Conservation (phyloP, 2,329 filamentous ascomycete genomes). For the Macrophomina tecta region DNA sequence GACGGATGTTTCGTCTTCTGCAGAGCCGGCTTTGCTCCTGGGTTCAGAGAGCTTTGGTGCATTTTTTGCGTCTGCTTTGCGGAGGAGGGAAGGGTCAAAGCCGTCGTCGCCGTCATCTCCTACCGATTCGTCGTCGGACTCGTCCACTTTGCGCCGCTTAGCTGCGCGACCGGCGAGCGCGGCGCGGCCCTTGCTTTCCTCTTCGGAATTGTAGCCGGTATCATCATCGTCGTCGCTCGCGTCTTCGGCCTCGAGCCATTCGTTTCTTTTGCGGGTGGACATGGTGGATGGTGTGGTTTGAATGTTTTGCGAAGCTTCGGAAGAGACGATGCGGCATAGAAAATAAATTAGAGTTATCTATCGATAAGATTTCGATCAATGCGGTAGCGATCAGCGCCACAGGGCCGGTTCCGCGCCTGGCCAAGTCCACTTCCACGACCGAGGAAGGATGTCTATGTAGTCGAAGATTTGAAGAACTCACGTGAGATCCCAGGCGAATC, state of each 20-base stretch:
- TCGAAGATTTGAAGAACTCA: too few relatives aligned
- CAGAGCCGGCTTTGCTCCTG: slow-evolving; percentile 33
- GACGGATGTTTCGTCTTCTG: background rate
- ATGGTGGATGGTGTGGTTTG: slow-evolving; percentile 50
- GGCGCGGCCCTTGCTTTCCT: slow-evolving; percentile 68
- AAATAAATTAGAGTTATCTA: slow-evolving; percentile 12
- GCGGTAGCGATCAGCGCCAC: background rate
- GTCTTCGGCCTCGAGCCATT: slow-evolving; percentile 65
- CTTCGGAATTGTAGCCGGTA: slow-evolving; percentile 69
- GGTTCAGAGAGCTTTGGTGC: background rate
- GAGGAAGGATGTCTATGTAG: too few relatives aligned
- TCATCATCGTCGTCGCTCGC: slow-evolving; percentile 50
- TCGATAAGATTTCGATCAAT: slow-evolving; percentile 3
- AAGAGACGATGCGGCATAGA: slow-evolving; percentile 13
- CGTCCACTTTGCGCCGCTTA: slow-evolving; percentile 69
- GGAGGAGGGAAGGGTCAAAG: slow-evolving; percentile 4
- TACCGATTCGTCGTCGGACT: slow-evolving; percentile 36
- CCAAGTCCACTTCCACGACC: too few relatives aligned
- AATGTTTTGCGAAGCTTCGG: background rate
- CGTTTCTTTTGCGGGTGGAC: slow-evolving; percentile 72
- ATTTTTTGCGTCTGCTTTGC: slow-evolving; percentile 15
- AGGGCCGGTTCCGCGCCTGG: too few relatives aligned
- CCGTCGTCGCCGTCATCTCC: slow-evolving; percentile 32
- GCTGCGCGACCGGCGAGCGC: slow-evolving; percentile 50
- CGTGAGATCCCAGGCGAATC: too few relatives aligned